These are phyloP conservation scores for Cercophora sp. DNA, from an alignment of 495 filamentous ascomycete species.

Conservation along the genomic window DNA sequence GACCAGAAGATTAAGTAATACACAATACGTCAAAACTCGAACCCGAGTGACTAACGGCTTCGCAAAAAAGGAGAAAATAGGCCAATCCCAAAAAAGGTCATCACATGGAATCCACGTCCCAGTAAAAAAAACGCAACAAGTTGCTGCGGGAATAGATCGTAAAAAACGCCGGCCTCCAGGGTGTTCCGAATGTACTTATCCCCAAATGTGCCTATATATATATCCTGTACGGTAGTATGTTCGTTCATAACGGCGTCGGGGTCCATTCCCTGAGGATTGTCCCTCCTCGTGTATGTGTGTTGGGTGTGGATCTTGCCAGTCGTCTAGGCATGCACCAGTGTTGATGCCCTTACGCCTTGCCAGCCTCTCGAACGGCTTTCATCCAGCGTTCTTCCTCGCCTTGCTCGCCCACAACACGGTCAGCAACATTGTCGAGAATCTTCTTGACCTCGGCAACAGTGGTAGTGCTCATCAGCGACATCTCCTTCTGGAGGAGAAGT, in stretches of 20 bases:
- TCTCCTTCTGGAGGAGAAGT: slow-evolving; percentile 50
- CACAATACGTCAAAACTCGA: neutral
- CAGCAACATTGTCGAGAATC: slow-evolving; percentile 18
- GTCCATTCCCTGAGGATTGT: too few species aligned
- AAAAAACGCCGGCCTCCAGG: neutral
- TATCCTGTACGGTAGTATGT: slow-evolving; percentile 11
- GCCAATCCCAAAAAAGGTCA: too few species aligned
- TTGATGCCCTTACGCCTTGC: slow-evolving; percentile 27
- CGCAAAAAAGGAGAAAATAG: too few species aligned
- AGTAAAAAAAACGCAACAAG: slow-evolving; percentile 6
- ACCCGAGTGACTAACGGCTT: too few species aligned
- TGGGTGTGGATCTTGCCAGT: too few species aligned
- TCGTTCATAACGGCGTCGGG: slow-evolving; percentile 15
- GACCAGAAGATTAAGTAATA: neutral
- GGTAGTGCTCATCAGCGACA: slow-evolving; percentile 35
- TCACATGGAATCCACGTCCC: neutral
- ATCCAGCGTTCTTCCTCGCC: slow-evolving; percentile 38
- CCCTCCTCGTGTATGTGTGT: too few species aligned
- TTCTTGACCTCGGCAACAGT: slow-evolving; percentile 29
- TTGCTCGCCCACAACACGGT: slow-evolving; percentile 17
- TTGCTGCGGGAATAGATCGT: slow-evolving; percentile 7
- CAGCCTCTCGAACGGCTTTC: slow-evolving; percentile 30
- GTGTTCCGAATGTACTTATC: neutral
- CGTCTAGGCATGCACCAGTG: too few species aligned
- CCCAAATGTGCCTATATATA: slow-evolving; percentile 4